Percentiles rank a stretch among this genome's conserved stretches.
Evolutionary conservation across 2,329 filamentous ascomycete genomes (phyloP).

Genomic region (Diplodia intermedia): DNA sequence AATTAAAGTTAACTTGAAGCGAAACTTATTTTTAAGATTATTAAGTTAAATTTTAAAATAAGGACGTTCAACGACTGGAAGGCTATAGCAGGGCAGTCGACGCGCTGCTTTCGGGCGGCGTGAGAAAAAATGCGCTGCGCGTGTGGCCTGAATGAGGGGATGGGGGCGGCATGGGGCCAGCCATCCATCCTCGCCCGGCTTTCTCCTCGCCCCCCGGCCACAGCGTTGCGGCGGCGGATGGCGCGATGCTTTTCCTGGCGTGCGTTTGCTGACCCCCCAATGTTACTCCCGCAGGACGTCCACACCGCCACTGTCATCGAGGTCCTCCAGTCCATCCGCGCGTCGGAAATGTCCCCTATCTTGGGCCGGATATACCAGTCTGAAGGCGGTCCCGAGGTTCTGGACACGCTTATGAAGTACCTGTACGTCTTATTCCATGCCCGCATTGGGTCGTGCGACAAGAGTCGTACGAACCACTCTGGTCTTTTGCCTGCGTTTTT

Average conservation of each 20-base stretch:
- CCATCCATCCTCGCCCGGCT: conserved; percentile 32
- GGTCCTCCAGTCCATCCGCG: conserved; percentile 94
- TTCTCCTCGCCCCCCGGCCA: conserved; percentile 1
- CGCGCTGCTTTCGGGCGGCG: neutral
- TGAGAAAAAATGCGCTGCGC: conserved; percentile 4
- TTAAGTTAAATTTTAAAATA: no score
- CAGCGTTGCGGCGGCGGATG: neutral
- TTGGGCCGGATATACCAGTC: conserved; percentile 80
- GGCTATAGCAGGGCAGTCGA: conserved; percentile 15
- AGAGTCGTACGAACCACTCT: neutral
- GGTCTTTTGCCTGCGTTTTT: neutral
- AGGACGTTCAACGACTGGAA: no score
- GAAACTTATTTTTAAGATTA: no score
- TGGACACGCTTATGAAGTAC: conserved; percentile 98
- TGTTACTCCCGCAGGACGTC: conserved; percentile 66
- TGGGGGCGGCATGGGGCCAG: conserved; percentile 34
- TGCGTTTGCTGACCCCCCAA: conserved; percentile 29
- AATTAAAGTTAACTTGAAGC: no score
- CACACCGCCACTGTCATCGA: conserved; percentile 89
- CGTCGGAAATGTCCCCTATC: conserved; percentile 91
- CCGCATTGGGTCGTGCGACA: conserved; percentile 1
- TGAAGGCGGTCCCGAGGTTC: conserved; percentile 79
- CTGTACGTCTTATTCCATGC: conserved; percentile 65
- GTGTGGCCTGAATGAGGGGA: conserved; percentile 13
- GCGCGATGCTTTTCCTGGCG: conserved; percentile 28